phyloP scores from a whole-genome alignment of 352 stramenopile genomes.

The Pythium monospermum region DNA sequence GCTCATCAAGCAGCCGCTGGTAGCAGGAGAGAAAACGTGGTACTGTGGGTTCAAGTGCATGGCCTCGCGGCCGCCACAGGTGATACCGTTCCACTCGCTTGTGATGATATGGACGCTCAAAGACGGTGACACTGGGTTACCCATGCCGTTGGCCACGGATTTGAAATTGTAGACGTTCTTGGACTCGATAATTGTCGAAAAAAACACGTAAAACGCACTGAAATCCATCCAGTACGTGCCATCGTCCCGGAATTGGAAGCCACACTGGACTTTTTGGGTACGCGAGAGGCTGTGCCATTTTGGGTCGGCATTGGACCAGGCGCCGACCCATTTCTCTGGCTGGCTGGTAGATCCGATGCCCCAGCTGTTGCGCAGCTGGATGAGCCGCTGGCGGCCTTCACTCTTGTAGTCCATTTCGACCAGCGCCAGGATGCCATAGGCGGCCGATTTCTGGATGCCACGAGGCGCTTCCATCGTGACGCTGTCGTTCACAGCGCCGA shows the following conservation, averaged over 20 bases:
- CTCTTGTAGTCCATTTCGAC: slow-evolving; percentile 68
- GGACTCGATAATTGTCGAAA: slow-evolving; percentile 70
- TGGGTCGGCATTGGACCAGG: slow-evolving; percentile 64
- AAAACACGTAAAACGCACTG: slow-evolving; percentile 72
- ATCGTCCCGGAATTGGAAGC: slow-evolving; percentile 79
- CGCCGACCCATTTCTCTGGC: slow-evolving; percentile 59
- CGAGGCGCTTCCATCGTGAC: slow-evolving; percentile 53
- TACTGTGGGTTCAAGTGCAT: slow-evolving; percentile 87
- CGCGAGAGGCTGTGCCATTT: slow-evolving; percentile 73
- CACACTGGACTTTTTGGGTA: slow-evolving; percentile 64
- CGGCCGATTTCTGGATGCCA: slow-evolving; percentile 59
- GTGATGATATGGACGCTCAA: slow-evolving; percentile 68
- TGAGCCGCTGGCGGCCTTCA: slow-evolving; percentile 39
- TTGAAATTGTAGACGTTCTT: slow-evolving; percentile 83
- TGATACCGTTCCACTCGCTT: slow-evolving; percentile 80
- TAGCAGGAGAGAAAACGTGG: slow-evolving; percentile 62
- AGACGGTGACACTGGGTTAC: slow-evolving; percentile 50
- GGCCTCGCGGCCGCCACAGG: slow-evolving; percentile 63
- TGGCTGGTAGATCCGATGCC: slow-evolving; percentile 53
- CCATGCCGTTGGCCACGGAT: slow-evolving; percentile 52
- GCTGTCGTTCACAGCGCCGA: slow-evolving; percentile 72
- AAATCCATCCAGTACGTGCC: slow-evolving; percentile 84
- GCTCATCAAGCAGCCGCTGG: slow-evolving; percentile 42
- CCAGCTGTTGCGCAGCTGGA: slow-evolving; percentile 83
- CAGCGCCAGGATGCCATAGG: slow-evolving; percentile 73